phyloP scores from a whole-genome alignment of 148 eudicot species.

The Chenopodium formosanum region DNA sequence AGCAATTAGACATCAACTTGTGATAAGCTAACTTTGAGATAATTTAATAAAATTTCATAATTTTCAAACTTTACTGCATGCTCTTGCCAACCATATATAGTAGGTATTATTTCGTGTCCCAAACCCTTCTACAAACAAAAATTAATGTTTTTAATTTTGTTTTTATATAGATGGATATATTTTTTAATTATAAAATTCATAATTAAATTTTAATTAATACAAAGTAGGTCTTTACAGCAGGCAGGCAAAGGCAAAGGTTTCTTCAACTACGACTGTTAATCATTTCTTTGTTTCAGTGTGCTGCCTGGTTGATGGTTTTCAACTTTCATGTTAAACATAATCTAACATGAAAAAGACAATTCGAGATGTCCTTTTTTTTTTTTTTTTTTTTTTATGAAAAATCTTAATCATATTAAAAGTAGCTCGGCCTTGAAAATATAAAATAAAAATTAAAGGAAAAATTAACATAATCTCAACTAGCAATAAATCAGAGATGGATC shows the following conservation, averaged over 20 bases:
- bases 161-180: not conserved
- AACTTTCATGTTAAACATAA: slow-evolving; percentile 6
- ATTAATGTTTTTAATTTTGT: not conserved
- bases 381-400: not conserved
- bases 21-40: not conserved
- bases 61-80: slow-evolving; percentile 19
- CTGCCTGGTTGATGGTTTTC: slow-evolving; percentile 23
- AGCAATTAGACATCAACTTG: not conserved
- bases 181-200: not conserved
- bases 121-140: not conserved
- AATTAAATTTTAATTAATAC: too few relatives aligned
- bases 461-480: too few relatives aligned
- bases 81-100: slow-evolving; percentile 9
- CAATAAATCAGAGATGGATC: too few relatives aligned
- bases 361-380: not conserved
- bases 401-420: not conserved
- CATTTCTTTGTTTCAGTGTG: slow-evolving; percentile 25
- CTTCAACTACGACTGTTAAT: slow-evolving; percentile 12
- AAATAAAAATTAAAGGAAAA: not conserved
- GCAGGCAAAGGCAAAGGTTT: slow-evolving; percentile 6
- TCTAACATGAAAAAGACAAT: slow-evolving; percentile 12
- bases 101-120: slow-evolving; percentile 4
- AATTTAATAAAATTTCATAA: not conserved
- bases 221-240: slow-evolving; percentile 4
- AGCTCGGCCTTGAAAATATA: not conserved